phyloP scores from a whole-genome alignment of 495 filamentous ascomycete species.

The Sabuloglossum arenarium region DNA sequence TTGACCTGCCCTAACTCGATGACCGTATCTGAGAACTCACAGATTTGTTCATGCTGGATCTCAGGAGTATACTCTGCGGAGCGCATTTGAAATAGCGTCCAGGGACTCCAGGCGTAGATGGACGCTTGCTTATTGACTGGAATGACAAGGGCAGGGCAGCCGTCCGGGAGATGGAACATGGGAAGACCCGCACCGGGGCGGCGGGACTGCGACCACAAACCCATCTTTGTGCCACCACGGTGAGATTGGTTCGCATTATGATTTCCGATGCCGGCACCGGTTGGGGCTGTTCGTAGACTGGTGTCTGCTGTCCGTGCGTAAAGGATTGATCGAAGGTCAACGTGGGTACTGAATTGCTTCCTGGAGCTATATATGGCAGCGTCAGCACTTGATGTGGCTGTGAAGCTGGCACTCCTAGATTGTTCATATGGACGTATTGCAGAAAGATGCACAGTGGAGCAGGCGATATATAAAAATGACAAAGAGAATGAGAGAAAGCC shows the following conservation, averaged over 20 bases:
- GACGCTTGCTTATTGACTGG: conserved; percentile 15
- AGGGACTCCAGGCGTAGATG: conserved; percentile 18
- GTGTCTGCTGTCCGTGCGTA: not conserved
- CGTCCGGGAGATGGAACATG: conserved; percentile 20
- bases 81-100: conserved; percentile 16
- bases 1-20: conserved; percentile 9
- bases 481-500: not conserved
- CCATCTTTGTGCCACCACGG: too few species aligned
- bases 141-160: conserved; percentile 18
- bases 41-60: conserved; percentile 18
- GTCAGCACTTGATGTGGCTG: not conserved
- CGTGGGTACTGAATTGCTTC: not conserved
- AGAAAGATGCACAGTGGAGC: not conserved
- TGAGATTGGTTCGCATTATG: too few species aligned
- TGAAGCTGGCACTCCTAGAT: not conserved
- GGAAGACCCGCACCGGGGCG: conserved; percentile 19
- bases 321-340: not conserved
- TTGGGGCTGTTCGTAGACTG: not conserved
- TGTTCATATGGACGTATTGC: not conserved
- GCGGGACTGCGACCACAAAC: conserved; percentile 23
- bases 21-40: conserved; percentile 8
- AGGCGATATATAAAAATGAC: not conserved
- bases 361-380: not conserved
- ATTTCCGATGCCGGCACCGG: not conserved
- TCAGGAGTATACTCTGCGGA: conserved; percentile 8